These are phyloP conservation scores for Plasmodium adleri DNA, from an alignment of 169 alveolate genomes.

Conservation along the genomic window DNA sequence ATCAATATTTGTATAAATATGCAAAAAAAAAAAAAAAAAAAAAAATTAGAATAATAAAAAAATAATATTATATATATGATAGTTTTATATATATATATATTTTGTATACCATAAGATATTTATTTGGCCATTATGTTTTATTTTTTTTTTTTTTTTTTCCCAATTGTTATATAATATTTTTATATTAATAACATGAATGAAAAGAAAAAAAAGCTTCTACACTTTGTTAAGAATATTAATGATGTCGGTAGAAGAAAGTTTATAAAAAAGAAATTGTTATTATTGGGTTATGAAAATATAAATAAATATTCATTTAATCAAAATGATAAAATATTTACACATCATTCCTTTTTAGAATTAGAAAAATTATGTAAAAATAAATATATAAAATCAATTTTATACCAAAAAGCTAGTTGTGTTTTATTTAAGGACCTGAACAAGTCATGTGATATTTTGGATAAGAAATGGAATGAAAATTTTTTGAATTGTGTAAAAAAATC, in stretches of 20 bases:
- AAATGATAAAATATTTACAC: not conserved
- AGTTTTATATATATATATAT: too few species aligned
- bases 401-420: slow-evolving; percentile 28
- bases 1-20: too few species aligned
- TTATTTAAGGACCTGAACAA: slow-evolving; percentile 19
- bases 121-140: too few species aligned
- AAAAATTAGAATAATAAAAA: too few species aligned
- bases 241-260: slow-evolving; percentile 17
- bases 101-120: too few species aligned
- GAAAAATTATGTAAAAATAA: slow-evolving; percentile 11
- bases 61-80: too few species aligned
- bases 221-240: not conserved
- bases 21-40: too few species aligned
- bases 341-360: not conserved
- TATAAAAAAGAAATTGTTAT: not conserved
- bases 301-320: not conserved
- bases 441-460: not conserved
- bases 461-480: not conserved
- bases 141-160: not conserved
- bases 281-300: slow-evolving; percentile 11
- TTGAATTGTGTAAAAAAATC: slow-evolving; percentile 25
- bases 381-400: slow-evolving; percentile 27
- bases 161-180: too few species aligned
- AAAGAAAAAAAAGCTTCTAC: not conserved
- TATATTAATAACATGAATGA: not conserved